Percentiles rank a stretch among this genome's conserved stretches.
These are phyloP conservation scores for Zasmidium cellare DNA, from an alignment of 2,329 filamentous ascomycete species.

Conservation along the genomic window DNA sequence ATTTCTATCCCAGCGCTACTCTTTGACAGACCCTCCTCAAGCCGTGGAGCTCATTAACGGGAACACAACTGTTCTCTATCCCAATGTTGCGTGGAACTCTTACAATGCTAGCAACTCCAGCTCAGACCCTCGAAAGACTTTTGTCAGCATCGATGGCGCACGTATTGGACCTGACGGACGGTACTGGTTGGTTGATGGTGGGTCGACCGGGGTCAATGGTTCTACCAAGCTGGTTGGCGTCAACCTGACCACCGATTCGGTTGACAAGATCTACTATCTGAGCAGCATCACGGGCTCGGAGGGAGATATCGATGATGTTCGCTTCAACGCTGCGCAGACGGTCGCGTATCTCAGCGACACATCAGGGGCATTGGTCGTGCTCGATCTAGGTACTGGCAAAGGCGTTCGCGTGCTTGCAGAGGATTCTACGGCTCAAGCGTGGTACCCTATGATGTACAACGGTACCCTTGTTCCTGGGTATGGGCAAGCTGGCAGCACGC, in stretches of 20 bases:
- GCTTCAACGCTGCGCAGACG: not conserved
- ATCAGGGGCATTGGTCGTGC: not conserved
- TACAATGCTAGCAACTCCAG: conserved; percentile 26
- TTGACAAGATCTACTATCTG: conserved; percentile 1
- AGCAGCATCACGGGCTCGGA: not conserved
- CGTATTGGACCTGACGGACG: conserved; percentile 29
- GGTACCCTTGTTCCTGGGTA: not conserved
- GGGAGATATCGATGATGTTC: not conserved
- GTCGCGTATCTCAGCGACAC: conserved; percentile 3
- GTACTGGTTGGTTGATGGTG: conserved; percentile 32
- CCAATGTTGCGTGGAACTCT: conserved; percentile 32
- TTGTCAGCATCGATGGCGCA: conserved; percentile 24
- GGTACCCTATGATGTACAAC: conserved; percentile 1
- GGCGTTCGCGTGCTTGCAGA: not conserved
- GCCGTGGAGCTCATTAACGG: conserved; percentile 5
- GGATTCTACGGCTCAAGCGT: not conserved
- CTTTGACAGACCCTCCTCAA: conserved; percentile 1
- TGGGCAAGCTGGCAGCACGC: not conserved
- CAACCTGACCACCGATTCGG: not conserved
- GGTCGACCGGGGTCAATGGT: conserved; percentile 1
- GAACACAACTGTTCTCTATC: conserved; percentile 29
- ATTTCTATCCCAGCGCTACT: conserved; percentile 11
- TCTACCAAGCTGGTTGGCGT: not conserved
- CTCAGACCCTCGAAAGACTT: conserved; percentile 27
- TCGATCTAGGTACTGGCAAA: not conserved